Conservation (phyloP, 495 filamentous ascomycete genomes). For the Penicillium desertorum region DNA sequence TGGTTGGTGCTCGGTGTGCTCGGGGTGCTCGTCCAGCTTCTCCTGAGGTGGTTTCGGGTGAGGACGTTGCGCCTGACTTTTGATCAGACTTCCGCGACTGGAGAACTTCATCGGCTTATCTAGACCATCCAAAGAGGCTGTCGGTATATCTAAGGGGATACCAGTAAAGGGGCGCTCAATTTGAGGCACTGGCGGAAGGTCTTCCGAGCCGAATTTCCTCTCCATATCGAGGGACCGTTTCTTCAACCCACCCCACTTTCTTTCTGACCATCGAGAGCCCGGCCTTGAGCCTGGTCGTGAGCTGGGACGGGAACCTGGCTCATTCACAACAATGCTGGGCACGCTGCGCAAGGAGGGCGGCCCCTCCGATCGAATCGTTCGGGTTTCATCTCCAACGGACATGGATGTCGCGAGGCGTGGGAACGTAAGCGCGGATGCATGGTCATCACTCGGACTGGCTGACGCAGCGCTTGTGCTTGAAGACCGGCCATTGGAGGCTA, state of each 20-base stretch:
- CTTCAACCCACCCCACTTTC: slow-evolving; percentile 42
- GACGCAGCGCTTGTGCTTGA: slow-evolving; percentile 33
- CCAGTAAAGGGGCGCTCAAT: slow-evolving; percentile 49
- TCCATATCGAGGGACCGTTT: slow-evolving; percentile 43
- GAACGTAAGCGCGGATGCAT: slow-evolving; percentile 18
- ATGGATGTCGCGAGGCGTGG: slow-evolving; percentile 17
- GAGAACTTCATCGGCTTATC: slow-evolving; percentile 58
- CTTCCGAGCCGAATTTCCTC: slow-evolving; percentile 25
- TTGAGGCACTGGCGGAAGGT: slow-evolving; percentile 36
- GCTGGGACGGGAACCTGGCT: slow-evolving; percentile 34
- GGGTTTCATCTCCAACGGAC: slow-evolving; percentile 14
- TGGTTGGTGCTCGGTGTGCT: slow-evolving; percentile 19
- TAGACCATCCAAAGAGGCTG: slow-evolving; percentile 51
- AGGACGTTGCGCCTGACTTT: slow-evolving; percentile 26
- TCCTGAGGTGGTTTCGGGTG: slow-evolving; percentile 9
- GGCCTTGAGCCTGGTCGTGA: slow-evolving; percentile 39
- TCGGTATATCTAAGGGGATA: slow-evolving; percentile 59
- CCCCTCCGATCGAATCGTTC: slow-evolving; percentile 18
- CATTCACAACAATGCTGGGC: slow-evolving; percentile 46
- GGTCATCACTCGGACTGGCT: slow-evolving; percentile 20
- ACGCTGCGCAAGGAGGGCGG: slow-evolving; percentile 40
- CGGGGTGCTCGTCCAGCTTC: slow-evolving; percentile 15
- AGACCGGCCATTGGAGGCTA: slow-evolving; percentile 30
- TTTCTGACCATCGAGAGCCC: slow-evolving; percentile 47
- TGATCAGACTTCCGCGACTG: slow-evolving; percentile 52